These are phyloP conservation scores for Zygosaccharomyces bailii DNA, from an alignment of 805 yeast species.

Conservation along the genomic window DNA sequence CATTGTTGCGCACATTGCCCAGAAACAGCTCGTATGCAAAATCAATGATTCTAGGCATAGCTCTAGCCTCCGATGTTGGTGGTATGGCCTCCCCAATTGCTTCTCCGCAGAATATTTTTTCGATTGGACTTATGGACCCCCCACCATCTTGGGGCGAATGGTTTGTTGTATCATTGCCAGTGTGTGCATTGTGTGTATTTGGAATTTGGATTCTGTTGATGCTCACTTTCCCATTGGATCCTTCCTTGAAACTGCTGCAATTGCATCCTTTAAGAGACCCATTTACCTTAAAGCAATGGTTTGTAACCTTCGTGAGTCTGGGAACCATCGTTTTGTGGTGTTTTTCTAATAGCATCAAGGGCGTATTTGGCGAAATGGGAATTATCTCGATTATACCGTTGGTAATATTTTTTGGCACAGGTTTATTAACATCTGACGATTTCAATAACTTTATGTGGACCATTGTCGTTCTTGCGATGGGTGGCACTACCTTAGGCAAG, in stretches of 20 bases:
- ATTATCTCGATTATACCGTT: slow-evolving; percentile 87
- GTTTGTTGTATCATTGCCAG: slow-evolving; percentile 87
- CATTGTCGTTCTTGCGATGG: slow-evolving; percentile 94
- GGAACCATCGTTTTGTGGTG: slow-evolving; percentile 87
- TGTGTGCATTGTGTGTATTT: slow-evolving; percentile 58
- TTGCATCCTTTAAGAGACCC: slow-evolving; percentile 56
- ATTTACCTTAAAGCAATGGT: slow-evolving; percentile 71
- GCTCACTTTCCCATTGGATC: slow-evolving; percentile 57
- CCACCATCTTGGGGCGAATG: slow-evolving; percentile 87
- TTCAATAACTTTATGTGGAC: slow-evolving; percentile 97
- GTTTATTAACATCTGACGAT: slow-evolving; percentile 81
- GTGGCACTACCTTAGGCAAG: slow-evolving; percentile 93
- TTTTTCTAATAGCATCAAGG: slow-evolving; percentile 68
- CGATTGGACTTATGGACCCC: slow-evolving; percentile 82
- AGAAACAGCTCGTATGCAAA: slow-evolving; percentile 73
- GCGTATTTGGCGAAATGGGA: slow-evolving; percentile 93
- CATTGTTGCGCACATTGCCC: slow-evolving; percentile 79
- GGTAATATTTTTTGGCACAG: slow-evolving; percentile 89
- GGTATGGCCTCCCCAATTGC: slow-evolving; percentile 98
- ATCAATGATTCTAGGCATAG: slow-evolving; percentile 85
- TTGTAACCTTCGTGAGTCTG: slow-evolving; percentile 62
- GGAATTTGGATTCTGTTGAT: slow-evolving; percentile 71
- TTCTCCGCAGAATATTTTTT: slow-evolving; percentile 93
- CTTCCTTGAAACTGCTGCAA: slow-evolving; percentile 46
- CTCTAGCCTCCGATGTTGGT: slow-evolving; percentile 87